A percentile compares a stretch with the other conserved stretches of the same genome.
phyloP scores from a whole-genome alignment of 768 basidiomycete genomes.

The Auricularia sp. region DNA sequence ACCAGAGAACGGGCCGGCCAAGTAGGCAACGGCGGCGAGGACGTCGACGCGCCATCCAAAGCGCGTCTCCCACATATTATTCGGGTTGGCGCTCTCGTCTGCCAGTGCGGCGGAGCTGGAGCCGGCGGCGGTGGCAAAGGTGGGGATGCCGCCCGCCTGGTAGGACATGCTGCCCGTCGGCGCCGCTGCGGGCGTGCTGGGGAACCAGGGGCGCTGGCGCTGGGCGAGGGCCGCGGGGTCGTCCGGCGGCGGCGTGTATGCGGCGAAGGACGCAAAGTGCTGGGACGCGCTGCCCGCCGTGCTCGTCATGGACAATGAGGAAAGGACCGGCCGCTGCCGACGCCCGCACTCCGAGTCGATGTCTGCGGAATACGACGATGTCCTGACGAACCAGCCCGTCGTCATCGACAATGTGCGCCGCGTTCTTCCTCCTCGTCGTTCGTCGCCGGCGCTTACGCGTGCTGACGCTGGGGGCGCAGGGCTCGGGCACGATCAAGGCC shows the following conservation, averaged over 20 bases:
- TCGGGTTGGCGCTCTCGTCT: constrained; percentile 33
- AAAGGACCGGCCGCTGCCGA: neutral
- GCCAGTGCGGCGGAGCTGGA: constrained; percentile 15
- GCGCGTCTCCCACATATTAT: constrained; percentile 62
- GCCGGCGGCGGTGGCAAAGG: constrained; percentile 37
- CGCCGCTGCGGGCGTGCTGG: constrained; percentile 20
- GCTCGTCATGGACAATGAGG: neutral
- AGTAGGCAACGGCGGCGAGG: constrained; percentile 52
- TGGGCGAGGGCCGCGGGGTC: constrained; percentile 25
- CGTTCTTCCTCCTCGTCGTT: neutral
- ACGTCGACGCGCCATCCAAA: constrained; percentile 59
- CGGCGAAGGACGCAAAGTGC: constrained; percentile 3
- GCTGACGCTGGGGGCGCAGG: constrained; percentile 36
- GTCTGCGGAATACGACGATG: constrained; percentile 85
- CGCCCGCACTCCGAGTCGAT: constrained; percentile 26
- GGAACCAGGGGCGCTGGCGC: constrained; percentile 44
- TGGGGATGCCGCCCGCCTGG: constrained; percentile 59
- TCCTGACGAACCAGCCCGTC: constrained; percentile 95
- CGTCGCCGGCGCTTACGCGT: constrained; percentile 1
- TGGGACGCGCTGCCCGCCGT: neutral
- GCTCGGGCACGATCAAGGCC: constrained; percentile 97
- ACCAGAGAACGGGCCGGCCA: constrained; percentile 69
- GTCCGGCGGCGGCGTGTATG: constrained; percentile 44
- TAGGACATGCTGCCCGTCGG: constrained; percentile 38
- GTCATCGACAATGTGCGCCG: constrained; percentile 91